Evolutionary conservation across 331 rosid species (phyloP), one percentile per base, ranked within the genome.

Genomic region (Malus hybrid): DNA sequence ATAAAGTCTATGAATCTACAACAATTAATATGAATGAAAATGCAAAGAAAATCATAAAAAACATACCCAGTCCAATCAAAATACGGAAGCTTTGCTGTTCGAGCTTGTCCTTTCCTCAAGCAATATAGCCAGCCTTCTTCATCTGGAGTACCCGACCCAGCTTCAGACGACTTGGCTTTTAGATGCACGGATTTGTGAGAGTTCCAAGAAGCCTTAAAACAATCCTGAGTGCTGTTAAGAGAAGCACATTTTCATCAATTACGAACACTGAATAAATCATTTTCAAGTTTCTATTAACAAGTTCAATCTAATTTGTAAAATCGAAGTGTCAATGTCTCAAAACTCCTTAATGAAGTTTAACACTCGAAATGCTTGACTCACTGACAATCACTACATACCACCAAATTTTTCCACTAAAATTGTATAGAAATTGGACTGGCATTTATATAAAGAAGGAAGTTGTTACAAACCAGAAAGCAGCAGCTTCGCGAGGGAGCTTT

Each of bases 41-140:
- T 4, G 44, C 69, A 69, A 20, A 46, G 8, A 69, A 79, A 71
- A 63, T 39, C 12, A 53, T 11, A 39, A 64, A 18, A 79, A 68
- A 73, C 60, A 67, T 88, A 95, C 99, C 99, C 99, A 3, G 97
- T 89, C 97, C 99, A 95, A 63, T 90, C 96, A 85, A 89, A 95
- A 84, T 85, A 73, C n/a, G 99, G 99, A 82, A 87, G 78, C 80
- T 90, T 92, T 73, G 91, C 83, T 28, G 86, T 77, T 80, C 92
- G 92, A 83, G 86, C 80, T 75, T 90, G 97, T 68, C 99, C 99
- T 78, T 87, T 82, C 93, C 55, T 94, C 83, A 80, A 22, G 88
- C 92, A 92, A 83, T 90, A 95, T 76, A 75, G 75, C 99, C 97
- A 92, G 63, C 82, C 96, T 70, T 95, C 92, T 74, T 75, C 82